These are phyloP conservation scores for Colletotrichum truncatum DNA, from an alignment of 2,329 filamentous ascomycete species.

Conservation along the genomic window DNA sequence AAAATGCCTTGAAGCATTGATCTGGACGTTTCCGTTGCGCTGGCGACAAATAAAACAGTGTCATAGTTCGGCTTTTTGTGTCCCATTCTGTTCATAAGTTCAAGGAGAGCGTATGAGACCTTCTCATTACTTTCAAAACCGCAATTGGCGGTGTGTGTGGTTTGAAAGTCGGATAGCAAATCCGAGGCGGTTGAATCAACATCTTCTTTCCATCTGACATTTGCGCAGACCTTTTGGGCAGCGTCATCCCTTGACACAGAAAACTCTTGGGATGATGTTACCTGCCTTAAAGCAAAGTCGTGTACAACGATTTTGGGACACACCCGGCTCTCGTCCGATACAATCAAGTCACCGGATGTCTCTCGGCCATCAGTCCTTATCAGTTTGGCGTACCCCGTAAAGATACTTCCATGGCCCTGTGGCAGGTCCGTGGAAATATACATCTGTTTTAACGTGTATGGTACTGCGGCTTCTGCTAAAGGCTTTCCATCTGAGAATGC, in stretches of 20 bases:
- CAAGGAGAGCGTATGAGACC: background rate
- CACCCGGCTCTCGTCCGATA: constrained; percentile 22
- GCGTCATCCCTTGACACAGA: background rate
- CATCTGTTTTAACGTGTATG: constrained; percentile 8
- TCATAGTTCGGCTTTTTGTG: background rate
- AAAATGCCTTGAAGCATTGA: background rate
- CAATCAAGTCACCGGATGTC: constrained; percentile 9
- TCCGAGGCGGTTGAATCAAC: background rate
- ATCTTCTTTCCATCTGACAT: constrained; percentile 10
- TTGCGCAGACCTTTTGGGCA: background rate
- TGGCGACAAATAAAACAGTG: background rate
- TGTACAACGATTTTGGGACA: constrained; percentile 17
- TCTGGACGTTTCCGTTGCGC: background rate
- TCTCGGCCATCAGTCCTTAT: background rate
- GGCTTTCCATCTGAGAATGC: constrained; percentile 6
- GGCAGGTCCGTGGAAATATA: background rate
- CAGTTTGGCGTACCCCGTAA: background rate
- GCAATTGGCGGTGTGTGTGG: no score
- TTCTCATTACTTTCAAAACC: background rate
- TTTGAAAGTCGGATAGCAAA: background rate
- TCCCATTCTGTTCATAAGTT: background rate
- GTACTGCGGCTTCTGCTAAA: constrained; percentile 4
- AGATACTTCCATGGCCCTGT: background rate
- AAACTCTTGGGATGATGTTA: constrained; percentile 5
- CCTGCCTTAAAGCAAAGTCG: constrained; percentile 26